Evolutionary conservation across 345 rosid species (phyloP).

Genomic region (Durio zibethinus): DNA sequence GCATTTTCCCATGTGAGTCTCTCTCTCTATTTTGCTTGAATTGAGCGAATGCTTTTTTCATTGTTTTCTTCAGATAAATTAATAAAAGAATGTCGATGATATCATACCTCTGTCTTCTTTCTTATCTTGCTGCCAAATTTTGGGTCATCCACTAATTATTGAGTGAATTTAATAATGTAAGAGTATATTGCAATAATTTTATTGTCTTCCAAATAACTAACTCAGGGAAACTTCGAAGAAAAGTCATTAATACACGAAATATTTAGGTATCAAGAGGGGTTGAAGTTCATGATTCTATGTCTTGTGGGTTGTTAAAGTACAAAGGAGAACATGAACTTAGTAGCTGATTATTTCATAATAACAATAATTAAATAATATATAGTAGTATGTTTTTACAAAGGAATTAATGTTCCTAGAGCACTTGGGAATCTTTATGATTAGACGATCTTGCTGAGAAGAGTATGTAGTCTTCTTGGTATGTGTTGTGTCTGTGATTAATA

Average conservation of each 20-base stretch:
- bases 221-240: slow-evolving; percentile 20
- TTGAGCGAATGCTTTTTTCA: background rate
- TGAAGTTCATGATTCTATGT: slow-evolving; percentile 9
- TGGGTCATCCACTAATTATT: background rate
- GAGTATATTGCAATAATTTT: background rate
- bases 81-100: background rate
- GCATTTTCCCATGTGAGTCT: slow-evolving; percentile 33
- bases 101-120: background rate
- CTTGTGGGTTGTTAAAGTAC: slow-evolving; percentile 25
- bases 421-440: slow-evolving; percentile 27
- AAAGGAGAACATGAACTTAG: slow-evolving; percentile 29
- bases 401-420: slow-evolving; percentile 41
- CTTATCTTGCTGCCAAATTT: background rate
- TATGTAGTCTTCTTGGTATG: slow-evolving; percentile 35
- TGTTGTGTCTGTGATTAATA: slow-evolving; percentile 51
- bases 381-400: background rate
- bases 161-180: background rate
- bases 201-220: slow-evolving; percentile 8
- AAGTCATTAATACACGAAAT: slow-evolving; percentile 3
- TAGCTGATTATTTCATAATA: slow-evolving; percentile 7
- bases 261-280: background rate
- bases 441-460: background rate
- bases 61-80: background rate
- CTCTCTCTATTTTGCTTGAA: slow-evolving; percentile 9
- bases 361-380: no score